Evolutionary conservation across 2,329 filamentous ascomycete genomes (phyloP), one percentile per base, ranked within the genome.

Genomic region (Fusarium burgessii): DNA sequence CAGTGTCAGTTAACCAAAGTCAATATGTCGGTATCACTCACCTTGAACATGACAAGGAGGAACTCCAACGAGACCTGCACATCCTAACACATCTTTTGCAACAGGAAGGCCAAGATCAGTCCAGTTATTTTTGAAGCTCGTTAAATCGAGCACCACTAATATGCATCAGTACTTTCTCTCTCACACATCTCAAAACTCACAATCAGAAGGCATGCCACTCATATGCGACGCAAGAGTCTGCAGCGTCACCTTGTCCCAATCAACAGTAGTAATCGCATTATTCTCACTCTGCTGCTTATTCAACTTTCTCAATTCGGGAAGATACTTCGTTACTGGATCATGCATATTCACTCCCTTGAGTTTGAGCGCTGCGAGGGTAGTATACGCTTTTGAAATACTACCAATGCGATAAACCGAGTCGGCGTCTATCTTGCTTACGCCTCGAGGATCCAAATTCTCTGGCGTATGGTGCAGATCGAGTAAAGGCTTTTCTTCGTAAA

Each of bases 301-400:
- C 38, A 66, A 14, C 7, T 58, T 27, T 2, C 60, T 47, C 7
- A 66, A 33, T 9, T 42, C 38, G 6, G 62, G 62, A n/a, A 66
- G 32, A 52, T 65, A 66, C n/a, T 65, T 58, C 10, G 63, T 65
- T 17, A 66, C 61, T 2, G 46, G n/a, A 6, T 66, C 63, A 33
- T 60, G 32, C 41, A 66, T 42, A 12, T 23, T 47, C 32, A 66
- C 42, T 7, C 38, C 54, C 25, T 41, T 23, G 9, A 50, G n/a
- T 6, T 60, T 54, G 3, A 66, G 42, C 17, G 47, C 54, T 0
- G 63, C 61, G 12, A 66, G 63, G 3, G 51, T 56, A 3, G 62
- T 60, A 18, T 54, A 66, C 2, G 49, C 32, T 27, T 66, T 66
- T 4, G 63, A 66, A 1, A 66, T 43, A 15, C 63, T 66, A 3